A percentile compares a stretch with the other conserved stretches of the same genome.
These are phyloP conservation scores for Lotmaria passim DNA, from an alignment of 208 protist species.

Conservation along the genomic window DNA sequence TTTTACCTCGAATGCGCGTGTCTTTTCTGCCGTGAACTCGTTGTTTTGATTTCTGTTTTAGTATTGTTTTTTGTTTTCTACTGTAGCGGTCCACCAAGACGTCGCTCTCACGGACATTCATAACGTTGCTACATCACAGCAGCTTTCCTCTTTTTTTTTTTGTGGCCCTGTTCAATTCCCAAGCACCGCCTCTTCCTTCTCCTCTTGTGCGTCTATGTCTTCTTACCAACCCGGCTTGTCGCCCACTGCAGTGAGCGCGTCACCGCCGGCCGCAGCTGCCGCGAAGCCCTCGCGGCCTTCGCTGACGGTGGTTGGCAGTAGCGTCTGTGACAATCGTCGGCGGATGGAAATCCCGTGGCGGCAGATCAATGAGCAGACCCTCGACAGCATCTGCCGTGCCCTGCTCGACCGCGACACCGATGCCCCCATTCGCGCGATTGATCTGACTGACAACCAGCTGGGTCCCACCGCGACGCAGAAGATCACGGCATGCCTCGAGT, in stretches of 20 bases:
- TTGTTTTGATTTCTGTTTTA: too few relatives aligned
- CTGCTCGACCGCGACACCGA: constrained; percentile 60
- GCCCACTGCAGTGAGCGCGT: neutral
- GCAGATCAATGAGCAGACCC: constrained; percentile 54
- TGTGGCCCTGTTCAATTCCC: too few relatives aligned
- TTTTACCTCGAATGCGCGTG: too few relatives aligned
- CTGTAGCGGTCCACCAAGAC: too few relatives aligned
- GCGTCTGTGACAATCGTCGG: constrained; percentile 12
- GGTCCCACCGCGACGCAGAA: constrained; percentile 57
- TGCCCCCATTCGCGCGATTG: constrained; percentile 57
- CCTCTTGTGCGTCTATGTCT: constrained; percentile 4
- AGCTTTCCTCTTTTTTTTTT: too few relatives aligned
- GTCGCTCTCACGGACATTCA: too few relatives aligned
- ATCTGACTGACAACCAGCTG: constrained; percentile 89
- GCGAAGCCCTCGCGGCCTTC: constrained; percentile 14
- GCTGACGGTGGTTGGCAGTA: constrained; percentile 20
- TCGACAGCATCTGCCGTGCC: constrained; percentile 62
- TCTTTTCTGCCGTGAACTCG: too few relatives aligned
- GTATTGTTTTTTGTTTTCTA: too few relatives aligned
- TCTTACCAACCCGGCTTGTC: neutral
- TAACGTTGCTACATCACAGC: too few relatives aligned
- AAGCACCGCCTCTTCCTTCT: too few relatives aligned
- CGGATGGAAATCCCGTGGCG: constrained; percentile 72
- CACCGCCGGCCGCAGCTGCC: constrained; percentile 3
- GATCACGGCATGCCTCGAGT: constrained; percentile 70